Evolutionary conservation across 257 asterid species (phyloP), one percentile per base, ranked within the genome.

Genomic region (Solanum chilense): DNA sequence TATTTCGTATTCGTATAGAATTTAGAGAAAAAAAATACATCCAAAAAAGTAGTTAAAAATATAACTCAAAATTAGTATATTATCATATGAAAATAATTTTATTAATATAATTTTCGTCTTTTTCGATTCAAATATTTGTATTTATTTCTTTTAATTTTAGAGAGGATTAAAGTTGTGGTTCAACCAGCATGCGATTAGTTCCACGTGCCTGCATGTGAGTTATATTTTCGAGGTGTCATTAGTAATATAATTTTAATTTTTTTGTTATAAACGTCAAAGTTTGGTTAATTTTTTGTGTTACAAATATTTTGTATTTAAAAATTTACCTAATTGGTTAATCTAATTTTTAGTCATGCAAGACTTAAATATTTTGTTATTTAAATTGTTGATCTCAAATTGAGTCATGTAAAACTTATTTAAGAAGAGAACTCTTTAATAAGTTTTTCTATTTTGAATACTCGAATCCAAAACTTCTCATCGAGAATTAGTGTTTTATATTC

Each of bases 201-300:
- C 91, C 91, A 87, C 92, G 91, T 89, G 92, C 42, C 88, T 89
- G 86, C 64, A 90, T 89, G 88, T 90, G 91, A 88, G 88, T 60
- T 62, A 27, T 52, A 41, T 33, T 47, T 41, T 82, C 85, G 76
- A 87, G 89, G 87, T 0, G 8, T 9, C 9, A 37, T 31, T 15
- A 3, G 0, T 31, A 31, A 4, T n/a, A 62, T 68, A 25, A n/a
- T 58, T 9, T 25, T n/a, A 31, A 3, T n/a, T 2, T 42, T 18
- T 83, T 52, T 45, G 35, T 76, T 52, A 18, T 52, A 27, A 69
- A 69, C 31, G 41, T 23, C 23, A 69, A 69, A 29, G n/a, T 29
- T 31, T 3, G 23, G 7, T 69, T 15, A 29, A n/a, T 29, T 69
- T 29, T 69, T 69, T 15, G 10, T 66, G 73, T 0, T 29, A 7